These are phyloP conservation scores for Cubamyces lactineus DNA, from an alignment of 768 basidiomycete species.

Conservation along the genomic window DNA sequence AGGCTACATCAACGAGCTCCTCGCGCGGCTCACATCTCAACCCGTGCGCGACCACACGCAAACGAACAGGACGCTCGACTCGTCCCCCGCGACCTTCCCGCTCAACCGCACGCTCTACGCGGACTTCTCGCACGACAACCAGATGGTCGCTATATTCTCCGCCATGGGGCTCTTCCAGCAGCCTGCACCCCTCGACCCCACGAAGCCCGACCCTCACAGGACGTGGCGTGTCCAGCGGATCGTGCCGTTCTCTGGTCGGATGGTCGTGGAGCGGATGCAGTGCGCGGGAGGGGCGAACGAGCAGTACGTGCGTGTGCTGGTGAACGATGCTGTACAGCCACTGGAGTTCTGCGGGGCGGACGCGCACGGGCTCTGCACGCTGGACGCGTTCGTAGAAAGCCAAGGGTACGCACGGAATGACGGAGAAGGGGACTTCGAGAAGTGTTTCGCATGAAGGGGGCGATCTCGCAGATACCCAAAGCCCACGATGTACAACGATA, in stretches of 20 bases:
- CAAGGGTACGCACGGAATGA: constrained; percentile 69
- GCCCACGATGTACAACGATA: neutral
- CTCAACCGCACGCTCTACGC: constrained; percentile 65
- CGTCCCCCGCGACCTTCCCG: constrained; percentile 69
- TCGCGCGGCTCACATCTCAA: constrained; percentile 70
- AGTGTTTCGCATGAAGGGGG: constrained; percentile 42
- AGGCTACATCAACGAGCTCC: constrained; percentile 85
- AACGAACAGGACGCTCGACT: constrained; percentile 74
- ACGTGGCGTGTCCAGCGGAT: constrained; percentile 61
- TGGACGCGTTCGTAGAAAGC: constrained; percentile 69
- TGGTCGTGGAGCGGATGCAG: constrained; percentile 72
- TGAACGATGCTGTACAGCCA: constrained; percentile 74
- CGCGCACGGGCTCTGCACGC: constrained; percentile 59
- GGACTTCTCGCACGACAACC: constrained; percentile 87
- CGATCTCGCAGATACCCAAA: neutral
- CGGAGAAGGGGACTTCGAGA: constrained; percentile 74
- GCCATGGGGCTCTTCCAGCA: constrained; percentile 51
- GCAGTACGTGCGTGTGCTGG: constrained; percentile 67
- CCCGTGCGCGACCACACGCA: constrained; percentile 71
- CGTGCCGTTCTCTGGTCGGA: constrained; percentile 74
- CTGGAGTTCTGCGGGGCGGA: constrained; percentile 60
- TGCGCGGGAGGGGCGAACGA: constrained; percentile 41
- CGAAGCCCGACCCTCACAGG: constrained; percentile 25
- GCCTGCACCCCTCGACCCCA: constrained; percentile 31
- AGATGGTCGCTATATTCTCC: constrained; percentile 77